Evolutionary conservation across 768 basidiomycete genomes (phyloP), one percentile per base, ranked within the genome.

Genomic region (Filobasidium wieringae): DNA sequence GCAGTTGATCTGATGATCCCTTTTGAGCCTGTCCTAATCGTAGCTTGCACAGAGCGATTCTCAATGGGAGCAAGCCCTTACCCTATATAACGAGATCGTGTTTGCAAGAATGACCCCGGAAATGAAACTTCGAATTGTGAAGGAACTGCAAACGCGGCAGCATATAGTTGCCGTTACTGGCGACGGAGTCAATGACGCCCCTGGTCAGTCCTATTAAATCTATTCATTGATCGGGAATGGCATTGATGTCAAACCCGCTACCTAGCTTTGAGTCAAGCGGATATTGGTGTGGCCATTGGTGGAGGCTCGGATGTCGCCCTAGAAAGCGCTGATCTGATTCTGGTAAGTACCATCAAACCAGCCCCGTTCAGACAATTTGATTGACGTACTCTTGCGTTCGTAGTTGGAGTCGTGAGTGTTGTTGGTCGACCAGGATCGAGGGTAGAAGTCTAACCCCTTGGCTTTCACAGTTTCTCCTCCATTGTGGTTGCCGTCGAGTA

Each of bases 91-190:
- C 29, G 72, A 72, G 60, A 62, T 83, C 51, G 82, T 84, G 2
- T 83, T 84, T 59, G 81, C 82, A 0, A 76, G 83, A 5, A 82
- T 81, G 1, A 80, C 79, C 0, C 82, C 83, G 0, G 80, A 83
- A 64, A 82, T 83, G 70, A 84, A 84, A 66, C 72, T 84, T 0
- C 77, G 79, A 12, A 84, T 84, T 60, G 83, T 85, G 29, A 79
- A 80, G 56, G 77, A 78, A 33, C 77, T 82, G 61, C 80, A 84
- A 67, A 70, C 68, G 8, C 71, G 78, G 2, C 79, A 77, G 2
- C 77, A 78, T 61, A 77, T 80, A 1, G 82, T 83, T 5, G 82
- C 80, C 1, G 81, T 83, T 58, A 84, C 83, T 4, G 83, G 84
- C 2, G 83, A 85, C 66, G 83, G 83, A 29, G 72, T 70, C n/a